phyloP scores from a whole-genome alignment of 495 filamentous ascomycete species.

The Choiromyces venosus region DNA sequence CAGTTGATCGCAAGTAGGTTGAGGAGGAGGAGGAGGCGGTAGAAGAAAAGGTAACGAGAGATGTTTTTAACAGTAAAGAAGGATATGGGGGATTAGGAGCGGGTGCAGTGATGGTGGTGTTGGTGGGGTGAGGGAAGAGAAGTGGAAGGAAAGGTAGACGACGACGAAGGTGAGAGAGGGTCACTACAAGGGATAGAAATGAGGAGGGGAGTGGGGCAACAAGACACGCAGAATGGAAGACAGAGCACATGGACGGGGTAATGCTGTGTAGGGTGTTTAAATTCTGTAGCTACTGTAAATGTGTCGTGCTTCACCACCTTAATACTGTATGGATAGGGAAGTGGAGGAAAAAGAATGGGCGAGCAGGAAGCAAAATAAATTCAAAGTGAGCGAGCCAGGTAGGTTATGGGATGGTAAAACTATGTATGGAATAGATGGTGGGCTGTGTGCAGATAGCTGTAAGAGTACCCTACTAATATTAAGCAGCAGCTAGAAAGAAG shows the following conservation, averaged over 20 bases:
- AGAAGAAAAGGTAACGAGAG: slow-evolving; percentile 5
- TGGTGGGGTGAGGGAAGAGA: background rate
- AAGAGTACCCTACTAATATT: background rate
- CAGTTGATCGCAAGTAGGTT: slow-evolving; percentile 8
- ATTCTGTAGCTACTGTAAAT: background rate
- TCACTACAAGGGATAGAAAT: slow-evolving; percentile 8
- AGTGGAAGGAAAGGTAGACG: slow-evolving; percentile 8
- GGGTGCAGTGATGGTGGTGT: background rate
- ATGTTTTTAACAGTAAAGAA: too few species aligned
- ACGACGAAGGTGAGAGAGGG: slow-evolving; percentile 11
- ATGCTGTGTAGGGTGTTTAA: background rate
- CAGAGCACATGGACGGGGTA: slow-evolving; percentile 5
- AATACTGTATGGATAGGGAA: background rate
- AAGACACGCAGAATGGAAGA: slow-evolving; percentile 2
- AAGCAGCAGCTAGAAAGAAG: background rate
- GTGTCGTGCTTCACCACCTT: background rate
- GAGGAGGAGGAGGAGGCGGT: slow-evolving; percentile 14
- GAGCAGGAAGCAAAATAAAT: background rate
- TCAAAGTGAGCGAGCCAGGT: background rate
- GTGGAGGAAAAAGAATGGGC: background rate
- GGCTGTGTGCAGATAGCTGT: background rate
- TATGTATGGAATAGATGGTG: background rate
- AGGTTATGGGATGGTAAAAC: background rate
- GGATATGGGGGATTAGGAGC: too few species aligned
- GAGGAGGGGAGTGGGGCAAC: slow-evolving; percentile 26